These are phyloP conservation scores for Talaromyces amestolkiae DNA, from an alignment of 2,329 filamentous ascomycete species.

Conservation along the genomic window DNA sequence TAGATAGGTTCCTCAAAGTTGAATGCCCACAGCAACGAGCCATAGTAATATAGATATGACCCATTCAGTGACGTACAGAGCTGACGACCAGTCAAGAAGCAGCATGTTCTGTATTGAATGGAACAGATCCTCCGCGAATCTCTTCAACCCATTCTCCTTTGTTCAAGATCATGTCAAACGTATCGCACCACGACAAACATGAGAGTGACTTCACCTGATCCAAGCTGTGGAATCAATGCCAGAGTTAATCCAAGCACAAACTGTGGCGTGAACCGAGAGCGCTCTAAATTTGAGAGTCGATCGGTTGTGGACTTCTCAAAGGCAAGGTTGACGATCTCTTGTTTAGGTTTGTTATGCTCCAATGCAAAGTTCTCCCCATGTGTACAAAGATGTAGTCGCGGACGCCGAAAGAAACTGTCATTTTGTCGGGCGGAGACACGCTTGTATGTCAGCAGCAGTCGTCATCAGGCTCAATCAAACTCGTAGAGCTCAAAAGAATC, in stretches of 20 bases:
- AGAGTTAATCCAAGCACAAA: background rate
- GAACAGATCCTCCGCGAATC: too few species aligned
- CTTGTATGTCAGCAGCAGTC: background rate
- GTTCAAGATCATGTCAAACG: too few species aligned
- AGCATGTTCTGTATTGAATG: background rate
- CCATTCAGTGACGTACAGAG: background rate
- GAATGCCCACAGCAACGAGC: background rate
- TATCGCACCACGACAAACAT: background rate
- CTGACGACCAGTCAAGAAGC: too few species aligned
- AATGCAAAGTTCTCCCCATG: background rate
- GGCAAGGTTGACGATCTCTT: background rate
- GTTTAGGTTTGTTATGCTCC: background rate
- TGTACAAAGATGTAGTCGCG: background rate
- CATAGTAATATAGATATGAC: background rate
- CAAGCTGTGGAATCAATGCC: background rate
- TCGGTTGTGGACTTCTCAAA: background rate
- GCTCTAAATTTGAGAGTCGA: background rate
- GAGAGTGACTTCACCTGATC: background rate
- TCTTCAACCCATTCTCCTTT: too few species aligned
- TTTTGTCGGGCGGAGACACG: background rate
- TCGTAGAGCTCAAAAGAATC: background rate
- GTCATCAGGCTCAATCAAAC: background rate
- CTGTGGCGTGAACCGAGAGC: background rate
- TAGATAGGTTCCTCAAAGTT: background rate
- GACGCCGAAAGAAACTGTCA: background rate